Percentiles rank a stretch among this genome's conserved stretches.
These are phyloP conservation scores for Cyclostephanos invisitatus DNA, from an alignment of 108 stramenopile genomes.

Conservation along the genomic window DNA sequence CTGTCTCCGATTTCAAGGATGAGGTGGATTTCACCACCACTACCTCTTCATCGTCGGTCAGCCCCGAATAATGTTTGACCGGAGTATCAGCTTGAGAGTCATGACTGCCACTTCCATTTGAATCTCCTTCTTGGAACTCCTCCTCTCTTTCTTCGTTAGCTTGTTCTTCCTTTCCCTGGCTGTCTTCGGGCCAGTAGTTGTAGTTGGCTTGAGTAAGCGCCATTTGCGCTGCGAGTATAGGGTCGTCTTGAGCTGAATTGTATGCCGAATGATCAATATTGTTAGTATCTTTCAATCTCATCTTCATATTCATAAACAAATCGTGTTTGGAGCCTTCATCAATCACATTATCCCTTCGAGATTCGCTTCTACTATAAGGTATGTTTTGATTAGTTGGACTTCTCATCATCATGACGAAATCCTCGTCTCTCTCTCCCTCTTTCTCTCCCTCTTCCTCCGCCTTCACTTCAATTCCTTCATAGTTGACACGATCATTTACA, in stretches of 20 bases:
- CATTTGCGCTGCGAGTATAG: not conserved
- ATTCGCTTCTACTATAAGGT: not conserved
- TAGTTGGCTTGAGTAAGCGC: not conserved
- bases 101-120: not conserved
- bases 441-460: conserved; percentile 7
- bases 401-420: conserved; percentile 32
- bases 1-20: not conserved
- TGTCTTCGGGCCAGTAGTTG: not conserved
- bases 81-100: not conserved
- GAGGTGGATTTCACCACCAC: not conserved
- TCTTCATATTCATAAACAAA: not conserved
- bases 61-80: not conserved
- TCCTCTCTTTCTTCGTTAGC: not conserved
- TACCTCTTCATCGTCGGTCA: not conserved
- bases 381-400: not conserved
- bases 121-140: not conserved
- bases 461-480: not conserved
- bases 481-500: not conserved
- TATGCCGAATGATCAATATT: not conserved
- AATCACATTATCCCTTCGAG: not conserved
- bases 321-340: not conserved
- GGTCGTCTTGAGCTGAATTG: not conserved
- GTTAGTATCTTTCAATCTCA: not conserved
- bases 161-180: not conserved
- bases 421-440: not conserved